Conservation (phyloP, 805 yeast genomes). For the Myxozyma sirexii region DNA sequence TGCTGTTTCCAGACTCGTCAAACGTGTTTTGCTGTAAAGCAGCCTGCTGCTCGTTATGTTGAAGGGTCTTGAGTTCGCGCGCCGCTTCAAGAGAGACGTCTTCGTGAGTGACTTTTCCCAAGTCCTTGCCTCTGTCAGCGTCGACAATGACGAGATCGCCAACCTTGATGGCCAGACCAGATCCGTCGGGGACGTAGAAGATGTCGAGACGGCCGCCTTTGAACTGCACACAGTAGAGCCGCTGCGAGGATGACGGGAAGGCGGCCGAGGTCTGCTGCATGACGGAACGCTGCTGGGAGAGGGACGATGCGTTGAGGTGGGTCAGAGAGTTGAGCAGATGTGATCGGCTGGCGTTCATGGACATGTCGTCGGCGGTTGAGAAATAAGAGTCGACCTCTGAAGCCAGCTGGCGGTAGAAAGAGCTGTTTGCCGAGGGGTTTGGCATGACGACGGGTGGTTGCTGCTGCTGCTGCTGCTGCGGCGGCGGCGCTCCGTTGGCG, state of each 20-base stretch:
- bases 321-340: neutral
- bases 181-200: constrained; percentile 57
- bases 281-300: neutral
- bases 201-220: constrained; percentile 81
- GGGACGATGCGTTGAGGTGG: neutral
- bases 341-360: constrained; percentile 7
- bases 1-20: constrained; percentile 29
- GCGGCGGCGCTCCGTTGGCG: neutral
- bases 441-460: neutral
- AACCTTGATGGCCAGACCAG: constrained; percentile 46
- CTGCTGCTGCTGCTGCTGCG: neutral
- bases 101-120: constrained; percentile 65
- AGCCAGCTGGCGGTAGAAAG: constrained; percentile 6
- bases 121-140: constrained; percentile 79
- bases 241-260: constrained; percentile 20
- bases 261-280: neutral
- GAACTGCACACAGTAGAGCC: constrained; percentile 67
- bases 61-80: constrained; percentile 62
- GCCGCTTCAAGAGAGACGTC: constrained; percentile 68
- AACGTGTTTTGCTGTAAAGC: constrained; percentile 53
- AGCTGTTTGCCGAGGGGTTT: constrained; percentile 19
- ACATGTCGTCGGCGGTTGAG: constrained; percentile 9
- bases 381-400: constrained; percentile 30
- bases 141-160: constrained; percentile 81
- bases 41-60: constrained; percentile 71